These are phyloP conservation scores for Toxicodendron radicans DNA, from an alignment of 345 rosid genomes.

Conservation along the genomic window DNA sequence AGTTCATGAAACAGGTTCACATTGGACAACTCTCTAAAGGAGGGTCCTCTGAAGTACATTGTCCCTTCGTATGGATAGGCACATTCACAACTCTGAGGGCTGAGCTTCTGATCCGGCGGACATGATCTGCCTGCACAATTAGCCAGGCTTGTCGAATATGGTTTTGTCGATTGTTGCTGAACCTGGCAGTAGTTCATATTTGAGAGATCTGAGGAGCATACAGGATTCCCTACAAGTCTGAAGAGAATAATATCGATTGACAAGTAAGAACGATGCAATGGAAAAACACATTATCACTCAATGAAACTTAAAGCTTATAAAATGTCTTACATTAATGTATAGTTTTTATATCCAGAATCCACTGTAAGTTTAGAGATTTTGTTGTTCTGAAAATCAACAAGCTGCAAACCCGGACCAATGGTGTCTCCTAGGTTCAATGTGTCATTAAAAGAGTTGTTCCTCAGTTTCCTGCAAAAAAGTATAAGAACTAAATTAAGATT, in stretches of 20 bases:
- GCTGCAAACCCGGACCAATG: constrained; percentile 55
- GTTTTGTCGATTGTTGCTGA: constrained; percentile 50
- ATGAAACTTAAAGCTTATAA: constrained; percentile 4
- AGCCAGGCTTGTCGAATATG: constrained; percentile 75
- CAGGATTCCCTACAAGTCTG: constrained; percentile 91
- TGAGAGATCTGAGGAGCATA: constrained; percentile 57
- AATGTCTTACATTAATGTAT: constrained; percentile 54
- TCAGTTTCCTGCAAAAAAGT: constrained; percentile 54
- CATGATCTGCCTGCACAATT: constrained; percentile 68
- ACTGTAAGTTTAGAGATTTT: constrained; percentile 65
- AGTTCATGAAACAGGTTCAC: constrained; percentile 62
- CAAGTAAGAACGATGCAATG: background rate
- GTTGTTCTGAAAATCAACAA: constrained; percentile 75
- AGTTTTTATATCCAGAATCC: constrained; percentile 51
- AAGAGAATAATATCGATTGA: constrained; percentile 19
- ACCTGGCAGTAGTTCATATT: constrained; percentile 74
- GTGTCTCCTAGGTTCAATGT: constrained; percentile 57
- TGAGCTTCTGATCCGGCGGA: constrained; percentile 64
- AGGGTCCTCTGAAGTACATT: constrained; percentile 73
- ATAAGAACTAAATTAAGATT: constrained; percentile 6
- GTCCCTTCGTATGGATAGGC: constrained; percentile 88
- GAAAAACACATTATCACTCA: background rate
- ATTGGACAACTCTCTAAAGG: constrained; percentile 69
- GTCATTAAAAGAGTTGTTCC: constrained; percentile 67
- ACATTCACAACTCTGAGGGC: constrained; percentile 94